Evolutionary conservation across 2,329 filamentous ascomycete genomes (phyloP), one percentile per base, ranked within the genome.

Genomic region (Penicillium aurantiogriseum): DNA sequence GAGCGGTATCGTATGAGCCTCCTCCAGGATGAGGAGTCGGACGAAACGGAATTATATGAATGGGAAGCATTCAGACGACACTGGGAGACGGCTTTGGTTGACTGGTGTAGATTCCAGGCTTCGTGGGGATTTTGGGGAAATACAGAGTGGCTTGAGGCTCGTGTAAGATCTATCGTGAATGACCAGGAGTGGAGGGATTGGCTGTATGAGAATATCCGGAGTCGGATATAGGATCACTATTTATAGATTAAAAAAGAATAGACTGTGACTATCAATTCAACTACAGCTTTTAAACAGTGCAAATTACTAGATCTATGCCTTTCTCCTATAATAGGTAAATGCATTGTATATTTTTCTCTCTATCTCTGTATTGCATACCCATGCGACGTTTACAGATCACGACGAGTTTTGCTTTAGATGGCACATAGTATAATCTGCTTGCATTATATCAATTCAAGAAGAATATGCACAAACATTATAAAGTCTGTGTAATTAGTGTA

Each of bases 21-120:
- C 3, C 46, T 69, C 1, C 39, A 42, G 17, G 40, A 55, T 27
- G 17, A 57, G 19, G 19, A 54, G 1, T 9, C 51, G 5, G 58
- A 52, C 0, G n/a, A 54, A 1, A 4, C 52, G 6, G 58, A 51
- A 0, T 74, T 75, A 33, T 89, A 88, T 54, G 72, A 77, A 0
- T 87, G 84, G 82, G 73, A 79, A 0, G 66, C 73, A 0, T 83
- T 89, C 17, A 67, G 80, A 5, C 71, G 80, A 21, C 86, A 89
- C 63, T 89, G 86, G 85, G 85, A 89, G 69, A 81, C 80, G 4
- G 86, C 87, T 0, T 69, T 89, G 4, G 85, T 89, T 0, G 87
- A 89, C 65, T 89, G 87, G 87, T 79, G 86, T 58, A 69, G 83
- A 6, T 85, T 85, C 52, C 83, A 85, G 68, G 82, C 83, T 0